Evolutionary conservation across 73 alveolate species (phyloP).

Genomic region (Paramecium primaurelia): DNA sequence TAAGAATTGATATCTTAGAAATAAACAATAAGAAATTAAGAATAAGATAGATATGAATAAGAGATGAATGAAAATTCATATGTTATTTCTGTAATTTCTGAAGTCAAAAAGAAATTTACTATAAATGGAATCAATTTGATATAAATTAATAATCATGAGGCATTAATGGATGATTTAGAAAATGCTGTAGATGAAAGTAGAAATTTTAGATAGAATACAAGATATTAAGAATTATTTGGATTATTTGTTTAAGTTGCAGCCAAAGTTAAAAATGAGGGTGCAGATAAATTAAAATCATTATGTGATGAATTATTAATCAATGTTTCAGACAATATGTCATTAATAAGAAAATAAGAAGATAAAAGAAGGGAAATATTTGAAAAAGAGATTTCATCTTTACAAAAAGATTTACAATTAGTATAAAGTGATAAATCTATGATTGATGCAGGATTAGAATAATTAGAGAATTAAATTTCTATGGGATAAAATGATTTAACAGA

Average conservation of each 20-base stretch:
- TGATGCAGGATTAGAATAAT: neutral
- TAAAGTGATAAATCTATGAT: neutral
- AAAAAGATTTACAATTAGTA: neutral
- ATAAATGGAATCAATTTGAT: neutral
- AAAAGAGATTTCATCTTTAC: neutral
- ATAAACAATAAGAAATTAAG: neutral
- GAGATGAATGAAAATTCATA: constrained; percentile 24
- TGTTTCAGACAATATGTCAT: constrained; percentile 7
- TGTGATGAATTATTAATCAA: neutral
- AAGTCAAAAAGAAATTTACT: constrained; percentile 18
- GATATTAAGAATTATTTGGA: neutral
- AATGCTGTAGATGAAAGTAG: constrained; percentile 38
- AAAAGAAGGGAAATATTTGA: neutral
- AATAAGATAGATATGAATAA: neutral
- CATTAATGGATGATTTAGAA: constrained; percentile 4
- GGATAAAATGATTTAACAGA: neutral
- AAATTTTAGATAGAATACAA: constrained; percentile 16
- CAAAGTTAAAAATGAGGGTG: neutral
- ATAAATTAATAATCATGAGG: neutral
- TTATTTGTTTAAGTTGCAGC: constrained; percentile 12
- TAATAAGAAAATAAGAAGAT: neutral
- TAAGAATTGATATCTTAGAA: neutral
- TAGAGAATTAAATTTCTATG: neutral
- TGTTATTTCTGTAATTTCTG: neutral
- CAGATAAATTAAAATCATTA: neutral